Percentiles rank a stretch among this genome's conserved stretches.
Conservation (phyloP, 352 stramenopile genomes). For the Phytophthora fragariae region DNA sequence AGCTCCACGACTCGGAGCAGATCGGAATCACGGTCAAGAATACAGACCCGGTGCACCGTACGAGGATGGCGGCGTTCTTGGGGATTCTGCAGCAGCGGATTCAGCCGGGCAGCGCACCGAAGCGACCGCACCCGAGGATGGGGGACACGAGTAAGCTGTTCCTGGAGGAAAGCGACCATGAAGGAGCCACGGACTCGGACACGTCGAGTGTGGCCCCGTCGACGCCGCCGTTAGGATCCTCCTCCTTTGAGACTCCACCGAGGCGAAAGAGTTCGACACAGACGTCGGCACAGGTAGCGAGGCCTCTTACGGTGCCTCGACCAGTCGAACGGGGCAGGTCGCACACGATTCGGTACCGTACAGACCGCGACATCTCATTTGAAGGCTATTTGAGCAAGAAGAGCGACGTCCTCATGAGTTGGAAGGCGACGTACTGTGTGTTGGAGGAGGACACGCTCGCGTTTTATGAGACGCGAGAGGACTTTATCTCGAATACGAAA, state of each 20-base stretch:
- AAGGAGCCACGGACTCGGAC: conserved; percentile 40
- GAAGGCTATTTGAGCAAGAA: conserved; percentile 90
- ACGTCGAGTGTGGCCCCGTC: conserved; percentile 29
- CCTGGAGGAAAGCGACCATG: conserved; percentile 57
- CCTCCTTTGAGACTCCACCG: conserved; percentile 26
- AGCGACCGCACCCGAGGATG: conserved; percentile 45
- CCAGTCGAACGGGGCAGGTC: conserved; percentile 51
- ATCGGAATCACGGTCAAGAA: conserved; percentile 73
- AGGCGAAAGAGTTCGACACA: conserved; percentile 9
- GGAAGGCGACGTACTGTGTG: conserved; percentile 81
- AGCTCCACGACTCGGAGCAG: conserved; percentile 74
- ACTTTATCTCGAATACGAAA: conserved; percentile 85
- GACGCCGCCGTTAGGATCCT: conserved; percentile 16
- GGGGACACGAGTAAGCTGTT: conserved; percentile 64
- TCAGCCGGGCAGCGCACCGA: conserved; percentile 56
- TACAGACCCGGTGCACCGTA: conserved; percentile 67
- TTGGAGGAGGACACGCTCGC: conserved; percentile 81
- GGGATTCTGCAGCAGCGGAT: conserved; percentile 67
- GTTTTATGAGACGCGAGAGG: conserved; percentile 82
- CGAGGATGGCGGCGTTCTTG: conserved; percentile 59
- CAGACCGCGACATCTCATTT: conserved; percentile 74
- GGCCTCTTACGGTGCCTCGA: conserved; percentile 7
- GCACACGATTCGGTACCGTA: conserved; percentile 75
- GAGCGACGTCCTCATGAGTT: conserved; percentile 75
- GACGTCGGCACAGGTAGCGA: background rate